These are phyloP conservation scores for Starmerella stigmatis DNA, from an alignment of 805 yeast genomes.

Conservation along the genomic window DNA sequence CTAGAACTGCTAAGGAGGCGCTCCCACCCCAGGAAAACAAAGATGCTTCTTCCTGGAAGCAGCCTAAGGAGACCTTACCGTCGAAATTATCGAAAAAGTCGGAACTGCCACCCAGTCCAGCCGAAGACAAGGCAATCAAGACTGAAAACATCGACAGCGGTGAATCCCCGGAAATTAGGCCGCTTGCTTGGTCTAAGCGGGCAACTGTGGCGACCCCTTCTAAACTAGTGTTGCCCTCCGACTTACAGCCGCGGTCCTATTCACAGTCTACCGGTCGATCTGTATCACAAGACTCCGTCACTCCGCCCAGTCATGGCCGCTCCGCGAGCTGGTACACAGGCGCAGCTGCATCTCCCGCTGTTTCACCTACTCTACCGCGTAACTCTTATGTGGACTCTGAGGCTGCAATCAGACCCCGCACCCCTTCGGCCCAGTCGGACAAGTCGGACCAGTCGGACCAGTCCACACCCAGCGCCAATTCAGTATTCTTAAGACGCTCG, in stretches of 20 bases:
- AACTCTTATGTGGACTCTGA: too few species aligned
- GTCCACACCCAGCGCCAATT: not conserved
- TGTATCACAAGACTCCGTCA: not conserved
- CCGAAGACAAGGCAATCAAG: too few species aligned
- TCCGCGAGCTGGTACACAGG: conserved; percentile 4
- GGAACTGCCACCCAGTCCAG: too few species aligned
- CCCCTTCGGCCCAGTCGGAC: not conserved
- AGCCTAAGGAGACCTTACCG: not conserved
- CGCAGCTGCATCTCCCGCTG: not conserved
- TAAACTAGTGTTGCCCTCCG: conserved; percentile 5
- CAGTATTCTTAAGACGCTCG: not conserved
- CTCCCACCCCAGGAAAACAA: not conserved
- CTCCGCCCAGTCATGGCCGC: not conserved
- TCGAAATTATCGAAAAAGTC: too few species aligned
- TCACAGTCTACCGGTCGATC: not conserved
- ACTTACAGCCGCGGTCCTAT: conserved; percentile 4
- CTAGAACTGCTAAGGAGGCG: not conserved
- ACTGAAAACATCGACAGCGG: not conserved
- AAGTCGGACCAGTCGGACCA: not conserved
- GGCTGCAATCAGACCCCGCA: not conserved
- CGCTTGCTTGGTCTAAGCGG: not conserved
- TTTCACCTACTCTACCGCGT: too few species aligned
- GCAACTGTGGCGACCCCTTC: not conserved
- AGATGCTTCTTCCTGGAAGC: not conserved
- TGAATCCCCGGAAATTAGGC: not conserved